Evolutionary conservation across 371 early-diverging fungal species (phyloP).

Genomic region (Mortierella sp.): DNA sequence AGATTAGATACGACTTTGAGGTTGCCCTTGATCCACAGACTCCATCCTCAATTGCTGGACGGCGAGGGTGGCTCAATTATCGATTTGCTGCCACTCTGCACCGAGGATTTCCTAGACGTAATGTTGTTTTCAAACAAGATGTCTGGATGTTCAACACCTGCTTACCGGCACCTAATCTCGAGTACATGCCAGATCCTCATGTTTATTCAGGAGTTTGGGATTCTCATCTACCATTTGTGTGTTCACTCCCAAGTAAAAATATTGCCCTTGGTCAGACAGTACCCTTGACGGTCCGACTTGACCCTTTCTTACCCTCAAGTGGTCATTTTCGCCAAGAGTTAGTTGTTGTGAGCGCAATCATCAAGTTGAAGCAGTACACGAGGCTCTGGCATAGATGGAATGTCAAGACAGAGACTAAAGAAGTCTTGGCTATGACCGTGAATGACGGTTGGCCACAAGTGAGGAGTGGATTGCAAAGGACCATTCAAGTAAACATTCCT

Average conservation of each 20-base stretch:
- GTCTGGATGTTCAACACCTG: constrained; percentile 38
- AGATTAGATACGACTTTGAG: constrained; percentile 31
- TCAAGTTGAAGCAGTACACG: constrained; percentile 48
- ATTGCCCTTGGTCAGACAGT: constrained; percentile 26
- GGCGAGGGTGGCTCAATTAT: constrained; percentile 39
- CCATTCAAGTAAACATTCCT: constrained; percentile 29
- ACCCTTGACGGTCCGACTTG: constrained; percentile 33
- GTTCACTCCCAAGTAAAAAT: constrained; percentile 27
- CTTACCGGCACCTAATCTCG: constrained; percentile 20
- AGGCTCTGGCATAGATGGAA: constrained; percentile 44
- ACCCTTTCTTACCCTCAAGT: constrained; percentile 33
- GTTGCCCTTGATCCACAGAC: constrained; percentile 12
- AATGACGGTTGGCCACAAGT: constrained; percentile 23
- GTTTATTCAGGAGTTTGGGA: constrained; percentile 31
- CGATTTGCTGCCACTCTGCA: constrained; percentile 33
- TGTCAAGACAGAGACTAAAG: constrained; percentile 38
- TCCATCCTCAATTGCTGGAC: constrained; percentile 37
- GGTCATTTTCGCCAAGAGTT: constrained; percentile 36
- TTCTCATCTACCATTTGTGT: constrained; percentile 26
- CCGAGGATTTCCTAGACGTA: constrained; percentile 26
- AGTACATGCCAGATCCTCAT: constrained; percentile 18
- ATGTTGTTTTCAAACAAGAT: constrained; percentile 34
- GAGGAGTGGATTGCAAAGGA: constrained; percentile 28
- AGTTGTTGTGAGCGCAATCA: constrained; percentile 24
- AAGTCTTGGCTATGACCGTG: constrained; percentile 19